Conservation (phyloP, 257 asterid genomes). For the Salvia hispanica region DNA sequence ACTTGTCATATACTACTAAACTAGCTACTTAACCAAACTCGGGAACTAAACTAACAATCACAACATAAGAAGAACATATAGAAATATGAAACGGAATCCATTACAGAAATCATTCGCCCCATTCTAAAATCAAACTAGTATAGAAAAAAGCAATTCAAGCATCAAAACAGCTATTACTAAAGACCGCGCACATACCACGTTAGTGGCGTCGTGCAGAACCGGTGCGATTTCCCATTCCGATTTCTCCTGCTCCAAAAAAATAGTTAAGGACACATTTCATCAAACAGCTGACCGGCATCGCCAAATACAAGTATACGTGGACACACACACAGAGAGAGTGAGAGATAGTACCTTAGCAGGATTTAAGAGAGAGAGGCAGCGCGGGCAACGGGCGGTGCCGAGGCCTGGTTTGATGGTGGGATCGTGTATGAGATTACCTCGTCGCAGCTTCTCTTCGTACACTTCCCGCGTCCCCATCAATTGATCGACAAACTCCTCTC, state of each 20-base stretch:
- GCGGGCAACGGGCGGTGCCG: slow-evolving; percentile 82
- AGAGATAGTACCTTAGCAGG: slow-evolving; percentile 40
- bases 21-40: not conserved
- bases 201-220: slow-evolving; percentile 63
- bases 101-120: not conserved
- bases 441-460: slow-evolving; percentile 73
- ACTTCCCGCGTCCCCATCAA: slow-evolving; percentile 86
- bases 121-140: not conserved
- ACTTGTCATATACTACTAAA: not conserved
- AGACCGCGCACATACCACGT: slow-evolving; percentile 41
- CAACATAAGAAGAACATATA: not conserved
- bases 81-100: slow-evolving; percentile 8
- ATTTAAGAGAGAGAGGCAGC: slow-evolving; percentile 67
- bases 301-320: not conserved
- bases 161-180: not conserved
- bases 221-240: slow-evolving; percentile 64
- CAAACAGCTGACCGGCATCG: not conserved
- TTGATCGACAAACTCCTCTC: too few species aligned
- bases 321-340: slow-evolving; percentile 4
- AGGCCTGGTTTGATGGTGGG: slow-evolving; percentile 84
- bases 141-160: not conserved
- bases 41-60: not conserved
- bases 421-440: slow-evolving; percentile 66
- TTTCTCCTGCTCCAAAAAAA: slow-evolving; percentile 36
- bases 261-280: not conserved